These are phyloP conservation scores for Quercus ilex DNA, from an alignment of 306 rosid genomes.

Conservation along the genomic window DNA sequence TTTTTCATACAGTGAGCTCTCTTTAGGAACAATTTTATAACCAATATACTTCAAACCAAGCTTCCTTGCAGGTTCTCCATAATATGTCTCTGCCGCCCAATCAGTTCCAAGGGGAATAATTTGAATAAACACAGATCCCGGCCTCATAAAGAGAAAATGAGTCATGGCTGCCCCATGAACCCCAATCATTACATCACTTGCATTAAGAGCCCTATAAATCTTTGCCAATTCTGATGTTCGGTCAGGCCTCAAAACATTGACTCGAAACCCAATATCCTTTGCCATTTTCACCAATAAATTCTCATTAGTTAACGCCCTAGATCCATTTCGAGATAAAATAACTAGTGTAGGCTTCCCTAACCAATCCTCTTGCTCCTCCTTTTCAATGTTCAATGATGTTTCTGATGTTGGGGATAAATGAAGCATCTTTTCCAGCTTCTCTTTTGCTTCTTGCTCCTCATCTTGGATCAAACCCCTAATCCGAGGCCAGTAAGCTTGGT, in stretches of 20 bases:
- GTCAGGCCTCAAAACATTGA: slow-evolving; percentile 54
- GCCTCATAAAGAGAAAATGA: slow-evolving; percentile 76
- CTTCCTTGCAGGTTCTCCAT: slow-evolving; percentile 81
- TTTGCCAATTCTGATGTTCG: slow-evolving; percentile 75
- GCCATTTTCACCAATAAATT: slow-evolving; percentile 65
- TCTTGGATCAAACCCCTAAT: slow-evolving; percentile 47
- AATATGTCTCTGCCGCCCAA: slow-evolving; percentile 91
- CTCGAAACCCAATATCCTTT: slow-evolving; percentile 57
- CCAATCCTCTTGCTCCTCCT: slow-evolving; percentile 12
- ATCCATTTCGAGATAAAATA: slow-evolving; percentile 69
- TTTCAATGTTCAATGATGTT: slow-evolving; percentile 17
- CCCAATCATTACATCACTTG: slow-evolving; percentile 84
- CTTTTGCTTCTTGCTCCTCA: slow-evolving; percentile 45
- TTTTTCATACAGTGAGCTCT: slow-evolving; percentile 61
- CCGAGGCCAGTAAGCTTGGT: slow-evolving; percentile 76
- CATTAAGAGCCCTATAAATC: slow-evolving; percentile 62
- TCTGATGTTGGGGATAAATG: slow-evolving; percentile 28
- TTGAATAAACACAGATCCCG: slow-evolving; percentile 72
- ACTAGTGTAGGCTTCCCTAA: slow-evolving; percentile 48
- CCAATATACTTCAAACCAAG: slow-evolving; percentile 83
- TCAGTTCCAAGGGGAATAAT: slow-evolving; percentile 76
- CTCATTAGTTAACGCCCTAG: slow-evolving; percentile 76
- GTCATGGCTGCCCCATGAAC: slow-evolving; percentile 99
- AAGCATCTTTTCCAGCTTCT: slow-evolving; percentile 12
- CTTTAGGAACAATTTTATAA: slow-evolving; percentile 61